phyloP scores from a whole-genome alignment of 176 grass and related monocot species.

The Avena insularis region DNA sequence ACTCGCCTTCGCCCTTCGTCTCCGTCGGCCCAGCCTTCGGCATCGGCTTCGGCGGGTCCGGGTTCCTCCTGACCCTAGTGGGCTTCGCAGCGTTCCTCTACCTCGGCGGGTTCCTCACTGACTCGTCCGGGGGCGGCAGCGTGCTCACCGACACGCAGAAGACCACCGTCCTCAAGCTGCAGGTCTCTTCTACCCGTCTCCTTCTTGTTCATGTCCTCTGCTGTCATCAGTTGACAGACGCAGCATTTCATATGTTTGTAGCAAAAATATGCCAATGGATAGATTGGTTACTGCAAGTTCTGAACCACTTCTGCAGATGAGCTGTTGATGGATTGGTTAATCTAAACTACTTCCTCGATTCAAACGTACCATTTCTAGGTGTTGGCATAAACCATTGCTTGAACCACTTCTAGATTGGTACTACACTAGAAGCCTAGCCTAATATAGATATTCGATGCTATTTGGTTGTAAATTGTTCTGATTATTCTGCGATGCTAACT shows the following conservation, averaged over 20 bases:
- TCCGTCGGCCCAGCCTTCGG: conserved; percentile 64
- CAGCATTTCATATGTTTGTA: background rate
- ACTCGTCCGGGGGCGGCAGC: conserved; percentile 57
- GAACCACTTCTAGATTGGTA: no score
- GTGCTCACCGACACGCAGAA: conserved; percentile 81
- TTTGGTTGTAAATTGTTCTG: conserved; percentile 18
- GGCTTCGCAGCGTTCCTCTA: conserved; percentile 82
- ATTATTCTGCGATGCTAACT: background rate
- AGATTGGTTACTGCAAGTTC: background rate
- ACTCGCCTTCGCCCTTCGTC: conserved; percentile 76
- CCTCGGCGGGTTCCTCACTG: conserved; percentile 76
- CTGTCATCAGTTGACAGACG: background rate
- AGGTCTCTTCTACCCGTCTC: conserved; percentile 38
- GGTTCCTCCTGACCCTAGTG: conserved; percentile 63
- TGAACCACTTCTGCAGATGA: background rate
- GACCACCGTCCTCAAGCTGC: conserved; percentile 93
- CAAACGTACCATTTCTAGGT: background rate
- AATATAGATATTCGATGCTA: background rate
- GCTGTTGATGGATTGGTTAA: background rate
- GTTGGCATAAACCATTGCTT: background rate
- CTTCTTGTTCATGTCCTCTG: background rate
- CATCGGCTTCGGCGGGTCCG: conserved; percentile 74
- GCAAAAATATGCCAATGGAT: background rate
- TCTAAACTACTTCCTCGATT: background rate
- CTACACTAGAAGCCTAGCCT: background rate